Percentiles rank a stretch among this genome's conserved stretches.
phyloP scores from a whole-genome alignment of 805 yeast genomes.

The Pichia deserticola region DNA sequence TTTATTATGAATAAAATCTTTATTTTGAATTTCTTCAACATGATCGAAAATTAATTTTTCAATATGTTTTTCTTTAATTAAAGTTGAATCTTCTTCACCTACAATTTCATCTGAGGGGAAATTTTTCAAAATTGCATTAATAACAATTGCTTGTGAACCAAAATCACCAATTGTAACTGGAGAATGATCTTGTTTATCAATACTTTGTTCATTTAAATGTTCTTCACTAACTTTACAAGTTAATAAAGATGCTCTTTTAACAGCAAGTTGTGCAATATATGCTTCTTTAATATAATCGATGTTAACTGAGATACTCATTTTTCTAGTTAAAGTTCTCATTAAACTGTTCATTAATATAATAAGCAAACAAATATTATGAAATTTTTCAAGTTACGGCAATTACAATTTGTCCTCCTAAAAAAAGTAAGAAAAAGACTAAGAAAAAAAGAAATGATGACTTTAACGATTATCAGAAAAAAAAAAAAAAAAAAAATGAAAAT shows the following conservation, averaged over 20 bases:
- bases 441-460: too few species aligned
- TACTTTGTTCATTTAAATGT: constrained; percentile 41
- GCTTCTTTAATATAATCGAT: constrained; percentile 53
- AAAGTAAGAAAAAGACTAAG: too few species aligned
- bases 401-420: too few species aligned
- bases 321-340: not conserved
- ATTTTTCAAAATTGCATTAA: constrained; percentile 67
- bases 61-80: constrained; percentile 49
- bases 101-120: constrained; percentile 85
- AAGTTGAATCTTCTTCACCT: constrained; percentile 86
- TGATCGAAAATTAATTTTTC: constrained; percentile 51
- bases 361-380: too few species aligned
- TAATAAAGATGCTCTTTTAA: constrained; percentile 73
- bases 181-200: constrained; percentile 79
- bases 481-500: too few species aligned
- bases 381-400: too few species aligned
- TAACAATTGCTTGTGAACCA: constrained; percentile 91
- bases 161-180: constrained; percentile 97
- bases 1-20: constrained; percentile 29
- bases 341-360: too few species aligned
- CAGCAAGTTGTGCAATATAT: constrained; percentile 80
- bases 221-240: constrained; percentile 57
- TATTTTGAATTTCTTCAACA: constrained; percentile 44
- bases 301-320: not conserved
- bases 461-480: too few species aligned